These are phyloP conservation scores for Persicaria tinctoria DNA, from an alignment of 148 eudicot genomes.

Conservation along the genomic window DNA sequence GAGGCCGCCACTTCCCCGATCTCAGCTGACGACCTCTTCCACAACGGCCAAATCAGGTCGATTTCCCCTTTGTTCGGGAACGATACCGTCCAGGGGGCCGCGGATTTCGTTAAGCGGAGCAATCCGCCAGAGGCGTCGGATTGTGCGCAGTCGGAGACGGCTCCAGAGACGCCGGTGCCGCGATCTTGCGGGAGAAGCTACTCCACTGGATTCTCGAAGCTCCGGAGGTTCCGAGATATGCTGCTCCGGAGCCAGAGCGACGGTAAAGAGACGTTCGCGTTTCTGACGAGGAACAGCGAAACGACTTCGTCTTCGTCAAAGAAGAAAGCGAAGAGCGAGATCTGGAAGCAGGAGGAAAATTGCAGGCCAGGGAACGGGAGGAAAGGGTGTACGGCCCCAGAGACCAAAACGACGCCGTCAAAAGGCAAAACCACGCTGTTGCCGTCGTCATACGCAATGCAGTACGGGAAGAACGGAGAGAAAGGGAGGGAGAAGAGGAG, in stretches of 20 bases:
- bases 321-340: constrained; percentile 6
- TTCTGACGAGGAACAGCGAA: constrained; percentile 3
- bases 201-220: constrained; percentile 90
- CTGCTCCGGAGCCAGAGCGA: constrained; percentile 14
- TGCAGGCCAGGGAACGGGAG: neutral
- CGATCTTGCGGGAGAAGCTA: constrained; percentile 58
- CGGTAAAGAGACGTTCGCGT: constrained; percentile 9
- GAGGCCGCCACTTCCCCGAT: constrained; percentile 16
- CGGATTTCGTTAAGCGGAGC: constrained; percentile 13
- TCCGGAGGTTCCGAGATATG: constrained; percentile 38
- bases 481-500: constrained; percentile 40
- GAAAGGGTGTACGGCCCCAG: neutral
- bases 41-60: constrained; percentile 35
- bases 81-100: neutral
- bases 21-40: too few relatives aligned
- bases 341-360: neutral
- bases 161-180: constrained; percentile 22
- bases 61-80: constrained; percentile 17
- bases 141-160: constrained; percentile 32
- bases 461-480: constrained; percentile 36
- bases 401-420: constrained; percentile 10
- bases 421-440: constrained; percentile 24
- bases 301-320: constrained; percentile 13
- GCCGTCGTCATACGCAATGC: constrained; percentile 50
- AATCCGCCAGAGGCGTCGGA: constrained; percentile 26